These are phyloP conservation scores for Pleurotus sapidus DNA, from an alignment of 768 basidiomycete species.

Conservation along the genomic window DNA sequence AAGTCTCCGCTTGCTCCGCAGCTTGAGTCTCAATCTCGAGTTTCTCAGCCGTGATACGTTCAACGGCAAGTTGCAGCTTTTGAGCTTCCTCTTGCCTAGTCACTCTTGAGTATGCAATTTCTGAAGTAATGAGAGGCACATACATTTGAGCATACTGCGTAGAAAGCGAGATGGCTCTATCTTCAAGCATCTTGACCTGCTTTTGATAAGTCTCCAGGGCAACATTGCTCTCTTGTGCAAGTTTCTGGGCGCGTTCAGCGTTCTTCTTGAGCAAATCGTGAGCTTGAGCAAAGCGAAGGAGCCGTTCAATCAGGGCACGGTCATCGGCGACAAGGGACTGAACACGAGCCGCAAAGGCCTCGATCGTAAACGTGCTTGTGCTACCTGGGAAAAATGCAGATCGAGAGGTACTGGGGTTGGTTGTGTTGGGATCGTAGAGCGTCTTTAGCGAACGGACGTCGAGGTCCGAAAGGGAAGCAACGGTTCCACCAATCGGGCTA, in stretches of 20 bases:
- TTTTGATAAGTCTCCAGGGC: slow-evolving; percentile 90
- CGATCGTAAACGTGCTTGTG: slow-evolving; percentile 40
- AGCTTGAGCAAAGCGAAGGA: slow-evolving; percentile 83
- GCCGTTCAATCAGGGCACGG: slow-evolving; percentile 75
- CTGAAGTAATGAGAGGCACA: slow-evolving; percentile 18
- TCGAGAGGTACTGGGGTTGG: slow-evolving; percentile 19
- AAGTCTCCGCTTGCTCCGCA: slow-evolving; percentile 72
- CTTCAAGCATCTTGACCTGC: slow-evolving; percentile 79
- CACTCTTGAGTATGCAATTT: slow-evolving; percentile 8
- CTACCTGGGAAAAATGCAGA: slow-evolving; percentile 13
- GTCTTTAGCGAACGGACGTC: slow-evolving; percentile 85
- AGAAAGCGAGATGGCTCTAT: slow-evolving; percentile 56
- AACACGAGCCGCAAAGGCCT: slow-evolving; percentile 75
- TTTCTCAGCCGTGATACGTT: slow-evolving; percentile 60
- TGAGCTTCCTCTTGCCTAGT: slow-evolving; percentile 65
- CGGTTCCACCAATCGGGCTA: slow-evolving; percentile 23
- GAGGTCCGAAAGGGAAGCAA: slow-evolving; percentile 70
- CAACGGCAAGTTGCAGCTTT: slow-evolving; percentile 57
- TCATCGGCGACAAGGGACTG: slow-evolving; percentile 84
- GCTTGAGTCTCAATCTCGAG: slow-evolving; percentile 65
- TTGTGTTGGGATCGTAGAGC: slow-evolving; percentile 51
- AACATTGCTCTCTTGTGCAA: slow-evolving; percentile 76
- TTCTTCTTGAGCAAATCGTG: slow-evolving; percentile 91
- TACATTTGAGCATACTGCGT: slow-evolving; percentile 57
- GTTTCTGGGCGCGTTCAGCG: slow-evolving; percentile 87